A percentile compares a stretch with the other conserved stretches of the same genome.
These are phyloP conservation scores for Penicillium aurantiogriseum DNA, from an alignment of 2,329 filamentous ascomycete genomes.

Conservation along the genomic window DNA sequence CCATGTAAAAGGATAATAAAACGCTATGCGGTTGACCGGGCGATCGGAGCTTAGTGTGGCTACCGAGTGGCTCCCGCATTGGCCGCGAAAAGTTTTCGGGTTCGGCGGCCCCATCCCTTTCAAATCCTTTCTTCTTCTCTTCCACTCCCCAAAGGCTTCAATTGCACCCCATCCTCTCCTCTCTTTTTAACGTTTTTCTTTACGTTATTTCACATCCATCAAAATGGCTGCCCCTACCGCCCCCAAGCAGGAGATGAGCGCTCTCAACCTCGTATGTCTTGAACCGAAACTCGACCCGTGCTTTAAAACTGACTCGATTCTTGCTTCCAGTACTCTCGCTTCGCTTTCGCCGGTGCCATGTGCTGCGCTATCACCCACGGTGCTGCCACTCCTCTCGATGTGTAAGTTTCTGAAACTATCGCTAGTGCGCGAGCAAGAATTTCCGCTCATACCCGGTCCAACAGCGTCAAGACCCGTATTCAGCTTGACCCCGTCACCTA, in stretches of 20 bases:
- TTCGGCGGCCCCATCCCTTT: constrained; percentile 29
- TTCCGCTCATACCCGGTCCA: neutral
- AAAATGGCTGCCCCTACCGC: constrained; percentile 45
- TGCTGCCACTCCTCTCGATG: constrained; percentile 95
- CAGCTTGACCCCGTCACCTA: constrained; percentile 88
- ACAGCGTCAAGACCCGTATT: constrained; percentile 91
- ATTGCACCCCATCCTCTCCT: constrained; percentile 16
- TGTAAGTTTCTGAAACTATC: constrained; percentile 65
- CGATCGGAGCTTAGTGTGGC: constrained; percentile 7
- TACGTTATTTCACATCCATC: constrained; percentile 20
- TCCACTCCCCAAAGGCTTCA: constrained; percentile 17
- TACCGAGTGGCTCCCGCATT: constrained; percentile 22
- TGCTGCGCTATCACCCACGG: constrained; percentile 99
- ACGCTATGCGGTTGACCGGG: constrained; percentile 3
- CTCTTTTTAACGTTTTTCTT: constrained; percentile 16
- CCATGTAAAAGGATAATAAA: neutral
- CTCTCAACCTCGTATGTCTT: constrained; percentile 58
- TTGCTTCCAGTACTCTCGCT: constrained; percentile 60
- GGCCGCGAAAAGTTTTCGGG: constrained; percentile 38
- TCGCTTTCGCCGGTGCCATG: constrained; percentile 94
- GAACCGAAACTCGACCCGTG: constrained; percentile 49
- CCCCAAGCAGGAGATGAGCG: constrained; percentile 57
- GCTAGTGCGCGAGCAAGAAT: neutral
- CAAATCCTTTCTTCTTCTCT: constrained; percentile 24
- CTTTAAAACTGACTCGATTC: neutral